Evolutionary conservation across 2,329 filamentous ascomycete genomes (phyloP), one percentile per base, ranked within the genome.

Genomic region (Stachybotrys chartarum): DNA sequence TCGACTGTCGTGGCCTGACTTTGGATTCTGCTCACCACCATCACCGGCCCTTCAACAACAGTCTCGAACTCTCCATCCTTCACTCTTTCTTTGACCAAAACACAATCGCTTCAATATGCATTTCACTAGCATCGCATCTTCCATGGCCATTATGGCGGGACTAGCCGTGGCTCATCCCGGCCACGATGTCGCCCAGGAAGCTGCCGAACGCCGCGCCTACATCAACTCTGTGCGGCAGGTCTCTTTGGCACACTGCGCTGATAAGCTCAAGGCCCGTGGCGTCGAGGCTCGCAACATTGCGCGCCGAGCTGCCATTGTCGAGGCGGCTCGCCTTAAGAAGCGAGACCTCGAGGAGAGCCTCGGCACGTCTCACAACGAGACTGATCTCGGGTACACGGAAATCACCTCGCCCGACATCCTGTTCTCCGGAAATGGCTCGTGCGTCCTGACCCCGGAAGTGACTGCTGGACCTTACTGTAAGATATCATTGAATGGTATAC

Each of bases 371-470:
- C 67, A 72, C 46, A 74, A 77, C 61, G 60, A 70, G 55, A 73
- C 73, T 7, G 65, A 67, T 30, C 55, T 64, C 17, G 65, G 65
- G 6, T 72, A 68, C 58, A 68, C 63, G 10, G 49, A 60, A 5
- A 58, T 66, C 31, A 70, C 70, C 2, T 60, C 64, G 10, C 59
- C 69, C 7, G 60, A 62, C 50, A 66, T 59, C 56, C 64, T 76
- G 8, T 77, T 77, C 57, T 64, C 69, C 3, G 67, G 68, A 24
- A 70, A 71, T 52, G 69, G 66, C 31, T 72, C 74, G 16, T 82
- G 79, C 54, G 69, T 79, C 11, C 67, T 81, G 30, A 75, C 71
- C 4, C 76, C 77, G 0, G 78, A 81, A 59, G 75, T 75, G 11
- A 80, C 76, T 3, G 70, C 79, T 61, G 78, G 78, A 2, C 79